These are phyloP conservation scores for Limnanthes douglasii DNA, from an alignment of 345 rosid species.

Conservation along the genomic window DNA sequence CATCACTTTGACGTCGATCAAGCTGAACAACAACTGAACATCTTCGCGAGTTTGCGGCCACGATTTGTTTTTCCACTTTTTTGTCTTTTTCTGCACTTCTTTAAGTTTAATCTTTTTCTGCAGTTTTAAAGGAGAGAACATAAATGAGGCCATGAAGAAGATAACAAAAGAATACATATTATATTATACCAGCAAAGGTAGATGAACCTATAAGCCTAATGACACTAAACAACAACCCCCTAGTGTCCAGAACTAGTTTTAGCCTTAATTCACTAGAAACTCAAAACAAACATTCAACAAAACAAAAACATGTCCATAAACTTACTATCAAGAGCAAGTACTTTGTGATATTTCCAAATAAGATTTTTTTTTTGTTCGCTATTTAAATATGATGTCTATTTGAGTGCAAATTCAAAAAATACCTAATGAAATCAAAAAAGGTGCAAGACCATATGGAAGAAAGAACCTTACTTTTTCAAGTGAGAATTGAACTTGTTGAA, in stretches of 20 bases:
- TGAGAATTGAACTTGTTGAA: constrained; percentile 55
- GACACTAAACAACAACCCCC: not conserved
- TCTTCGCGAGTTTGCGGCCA: constrained; percentile 68
- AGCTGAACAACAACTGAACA: constrained; percentile 49
- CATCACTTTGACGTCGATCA: constrained; percentile 49
- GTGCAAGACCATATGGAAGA: not conserved
- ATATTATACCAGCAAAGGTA: not conserved
- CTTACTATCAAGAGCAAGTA: no score
- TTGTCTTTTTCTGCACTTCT: constrained; percentile 54
- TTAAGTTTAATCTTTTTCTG: constrained; percentile 64
- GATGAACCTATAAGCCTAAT: no score
- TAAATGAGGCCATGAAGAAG: not conserved
- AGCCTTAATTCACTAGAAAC: no score
- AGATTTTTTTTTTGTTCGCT: no score
- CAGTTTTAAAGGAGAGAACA: constrained; percentile 2
- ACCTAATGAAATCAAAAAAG: no score
- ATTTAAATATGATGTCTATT: no score
- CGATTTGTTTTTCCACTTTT: constrained; percentile 63
- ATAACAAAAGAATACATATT: not conserved
- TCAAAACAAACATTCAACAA: constrained; percentile 1
- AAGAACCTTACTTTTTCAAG: constrained; percentile 45
- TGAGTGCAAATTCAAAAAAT: no score
- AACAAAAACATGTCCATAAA: constrained; percentile 1
- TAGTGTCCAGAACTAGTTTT: not conserved
- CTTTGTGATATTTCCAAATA: no score